Evolutionary conservation across 169 alveolate species (phyloP).

Genomic region (Plasmodium fragile): DNA sequence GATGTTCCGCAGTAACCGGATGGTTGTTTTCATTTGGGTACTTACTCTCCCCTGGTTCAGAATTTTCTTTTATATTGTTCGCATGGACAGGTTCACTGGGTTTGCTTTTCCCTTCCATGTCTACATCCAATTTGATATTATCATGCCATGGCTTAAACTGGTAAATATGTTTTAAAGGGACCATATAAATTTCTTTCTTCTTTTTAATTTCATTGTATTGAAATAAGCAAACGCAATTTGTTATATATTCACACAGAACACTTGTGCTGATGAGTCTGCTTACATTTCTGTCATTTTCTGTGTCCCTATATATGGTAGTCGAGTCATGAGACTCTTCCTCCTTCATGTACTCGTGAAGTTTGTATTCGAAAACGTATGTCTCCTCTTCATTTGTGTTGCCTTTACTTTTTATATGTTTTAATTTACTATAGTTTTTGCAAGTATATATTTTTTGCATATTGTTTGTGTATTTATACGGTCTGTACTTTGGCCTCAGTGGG

Average conservation of each 20-base stretch:
- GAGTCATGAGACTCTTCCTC: conserved; percentile 37
- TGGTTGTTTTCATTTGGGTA: neutral
- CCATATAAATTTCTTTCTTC: conserved; percentile 69
- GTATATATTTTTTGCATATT: conserved; percentile 56
- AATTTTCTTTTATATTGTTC: neutral
- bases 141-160: conserved; percentile 73
- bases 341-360: conserved; percentile 51
- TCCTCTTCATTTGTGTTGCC: conserved; percentile 51
- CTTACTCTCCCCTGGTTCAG: neutral
- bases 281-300: conserved; percentile 19
- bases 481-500: conserved; percentile 73
- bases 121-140: conserved; percentile 22
- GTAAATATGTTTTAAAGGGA: conserved; percentile 69
- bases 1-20: neutral
- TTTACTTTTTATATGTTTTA: conserved; percentile 56
- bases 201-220: conserved; percentile 64
- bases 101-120: conserved; percentile 9
- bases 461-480: conserved; percentile 67
- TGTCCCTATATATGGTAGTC: conserved; percentile 28
- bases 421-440: conserved; percentile 47
- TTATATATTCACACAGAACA: conserved; percentile 73
- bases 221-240: conserved; percentile 67
- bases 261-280: conserved; percentile 76
- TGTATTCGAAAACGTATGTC: conserved; percentile 68
- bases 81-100: neutral